phyloP scores from a whole-genome alignment of 192 early-diverging fungal species.

The Coemansia sp. region DNA sequence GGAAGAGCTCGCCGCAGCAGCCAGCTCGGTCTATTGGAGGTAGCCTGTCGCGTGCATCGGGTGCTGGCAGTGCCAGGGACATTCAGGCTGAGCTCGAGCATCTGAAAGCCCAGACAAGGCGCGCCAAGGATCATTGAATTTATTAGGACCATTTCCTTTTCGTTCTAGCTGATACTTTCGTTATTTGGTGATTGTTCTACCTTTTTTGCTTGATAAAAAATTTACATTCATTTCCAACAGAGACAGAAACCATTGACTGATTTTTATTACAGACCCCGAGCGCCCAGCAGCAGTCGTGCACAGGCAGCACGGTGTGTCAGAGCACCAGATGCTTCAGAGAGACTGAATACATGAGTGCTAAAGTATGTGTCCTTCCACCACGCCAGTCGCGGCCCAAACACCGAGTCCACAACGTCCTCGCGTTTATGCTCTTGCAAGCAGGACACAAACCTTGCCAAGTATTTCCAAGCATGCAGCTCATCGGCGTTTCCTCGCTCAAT shows the following conservation, averaged over 20 bases:
- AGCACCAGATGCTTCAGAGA: neutral
- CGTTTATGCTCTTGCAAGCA: neutral
- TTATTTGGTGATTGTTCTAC: too few species aligned
- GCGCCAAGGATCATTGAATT: constrained; percentile 28
- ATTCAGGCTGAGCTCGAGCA: constrained; percentile 50
- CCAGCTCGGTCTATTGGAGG: constrained; percentile 18
- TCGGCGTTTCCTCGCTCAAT: constrained; percentile 33
- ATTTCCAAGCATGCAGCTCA: constrained; percentile 23
- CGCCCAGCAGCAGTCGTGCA: constrained; percentile 23
- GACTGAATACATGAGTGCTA: constrained; percentile 5
- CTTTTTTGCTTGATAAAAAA: neutral
- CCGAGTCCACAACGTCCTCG: constrained; percentile 6
- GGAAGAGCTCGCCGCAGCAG: constrained; percentile 44
- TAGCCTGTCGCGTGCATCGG: constrained; percentile 23
- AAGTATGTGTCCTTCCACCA: constrained; percentile 42
- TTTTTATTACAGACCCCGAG: too few species aligned
- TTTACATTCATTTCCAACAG: neutral
- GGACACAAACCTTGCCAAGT: constrained; percentile 9
- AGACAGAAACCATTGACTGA: neutral
- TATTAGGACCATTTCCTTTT: too few species aligned
- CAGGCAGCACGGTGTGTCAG: constrained; percentile 28
- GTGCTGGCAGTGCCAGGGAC: constrained; percentile 27
- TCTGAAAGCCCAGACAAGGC: constrained; percentile 48
- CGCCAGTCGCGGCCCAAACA: constrained; percentile 15
- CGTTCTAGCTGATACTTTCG: too few species aligned